These are phyloP conservation scores for Podila minutissima DNA, from an alignment of 192 early-diverging fungal species.

Conservation along the genomic window DNA sequence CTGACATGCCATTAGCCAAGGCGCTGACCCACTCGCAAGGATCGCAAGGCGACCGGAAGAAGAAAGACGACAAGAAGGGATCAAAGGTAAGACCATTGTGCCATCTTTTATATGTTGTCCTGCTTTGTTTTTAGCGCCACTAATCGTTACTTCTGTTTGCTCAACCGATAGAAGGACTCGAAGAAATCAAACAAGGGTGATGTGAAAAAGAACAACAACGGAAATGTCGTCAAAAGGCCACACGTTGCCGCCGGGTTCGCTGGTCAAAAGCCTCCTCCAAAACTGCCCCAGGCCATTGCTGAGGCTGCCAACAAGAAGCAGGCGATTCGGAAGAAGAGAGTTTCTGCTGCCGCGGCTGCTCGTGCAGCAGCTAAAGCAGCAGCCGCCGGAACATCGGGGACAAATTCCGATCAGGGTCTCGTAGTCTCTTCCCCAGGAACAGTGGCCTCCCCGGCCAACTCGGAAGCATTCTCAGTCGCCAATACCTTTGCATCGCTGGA, in stretches of 20 bases:
- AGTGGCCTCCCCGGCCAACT: background rate
- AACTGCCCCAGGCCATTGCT: constrained; percentile 44
- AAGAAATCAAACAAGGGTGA: constrained; percentile 17
- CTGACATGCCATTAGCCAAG: constrained; percentile 16
- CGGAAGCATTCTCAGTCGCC: too few species aligned
- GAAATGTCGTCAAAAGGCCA: constrained; percentile 23
- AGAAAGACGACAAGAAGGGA: constrained; percentile 5
- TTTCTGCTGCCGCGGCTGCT: constrained; percentile 8
- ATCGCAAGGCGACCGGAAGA: background rate
- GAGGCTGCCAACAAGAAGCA: constrained; percentile 45
- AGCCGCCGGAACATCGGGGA: background rate
- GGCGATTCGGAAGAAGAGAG: constrained; percentile 25
- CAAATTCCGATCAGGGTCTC: background rate
- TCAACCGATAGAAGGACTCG: constrained; percentile 5
- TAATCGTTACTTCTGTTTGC: background rate
- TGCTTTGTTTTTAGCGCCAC: background rate
- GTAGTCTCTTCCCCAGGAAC: background rate
- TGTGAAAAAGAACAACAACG: constrained; percentile 19
- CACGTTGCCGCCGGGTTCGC: constrained; percentile 48
- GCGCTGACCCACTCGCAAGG: constrained; percentile 11
- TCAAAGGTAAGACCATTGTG: constrained; percentile 9
- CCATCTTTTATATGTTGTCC: background rate
- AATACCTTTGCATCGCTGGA: constrained; percentile 12
- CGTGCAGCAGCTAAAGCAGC: constrained; percentile 8
- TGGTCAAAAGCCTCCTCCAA: constrained; percentile 49